Percentiles rank a stretch among this genome's conserved stretches.
Conservation (phyloP, 2,329 filamentous ascomycete species). For the Trichoderma atroviride region DNA sequence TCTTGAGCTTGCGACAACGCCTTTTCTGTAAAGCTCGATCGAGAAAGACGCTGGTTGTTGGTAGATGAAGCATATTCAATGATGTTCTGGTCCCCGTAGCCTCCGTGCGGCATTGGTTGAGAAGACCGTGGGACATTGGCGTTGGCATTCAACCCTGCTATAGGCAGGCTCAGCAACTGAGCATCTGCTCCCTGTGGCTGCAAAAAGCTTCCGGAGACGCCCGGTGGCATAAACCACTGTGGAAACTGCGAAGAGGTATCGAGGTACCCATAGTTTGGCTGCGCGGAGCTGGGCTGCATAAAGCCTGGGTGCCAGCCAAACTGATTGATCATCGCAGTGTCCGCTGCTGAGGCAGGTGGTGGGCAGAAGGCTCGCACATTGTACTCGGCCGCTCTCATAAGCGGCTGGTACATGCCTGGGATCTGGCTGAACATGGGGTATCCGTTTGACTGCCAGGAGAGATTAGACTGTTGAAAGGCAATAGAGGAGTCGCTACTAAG, state of each 20-base stretch:
- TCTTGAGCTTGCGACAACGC: conserved; percentile 70
- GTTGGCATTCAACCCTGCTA: background rate
- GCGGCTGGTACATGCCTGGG: conserved; percentile 36
- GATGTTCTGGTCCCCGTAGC: background rate
- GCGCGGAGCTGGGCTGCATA: conserved; percentile 26
- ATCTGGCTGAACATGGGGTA: conserved; percentile 29
- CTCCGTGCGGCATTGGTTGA: background rate
- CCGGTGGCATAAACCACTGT: background rate
- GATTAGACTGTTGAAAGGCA: background rate
- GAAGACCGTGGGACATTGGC: background rate
- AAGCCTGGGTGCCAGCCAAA: conserved; percentile 25
- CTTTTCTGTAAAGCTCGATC: conserved; percentile 64
- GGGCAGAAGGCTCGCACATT: conserved; percentile 45
- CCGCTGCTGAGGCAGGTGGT: conserved; percentile 39
- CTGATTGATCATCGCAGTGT: conserved; percentile 38
- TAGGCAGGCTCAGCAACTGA: background rate
- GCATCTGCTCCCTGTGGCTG: background rate
- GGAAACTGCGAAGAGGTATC: background rate
- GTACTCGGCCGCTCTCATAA: conserved; percentile 42
- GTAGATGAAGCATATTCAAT: background rate
- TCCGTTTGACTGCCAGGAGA: conserved; percentile 18
- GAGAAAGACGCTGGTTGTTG: conserved; percentile 19
- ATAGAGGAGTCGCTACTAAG: conserved; percentile 12
- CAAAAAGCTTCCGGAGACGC: background rate
- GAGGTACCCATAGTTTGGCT: conserved; percentile 23